Percentiles rank a stretch among this genome's conserved stretches.
Conservation (phyloP, 257 asterid genomes). For the Lantana camara region DNA sequence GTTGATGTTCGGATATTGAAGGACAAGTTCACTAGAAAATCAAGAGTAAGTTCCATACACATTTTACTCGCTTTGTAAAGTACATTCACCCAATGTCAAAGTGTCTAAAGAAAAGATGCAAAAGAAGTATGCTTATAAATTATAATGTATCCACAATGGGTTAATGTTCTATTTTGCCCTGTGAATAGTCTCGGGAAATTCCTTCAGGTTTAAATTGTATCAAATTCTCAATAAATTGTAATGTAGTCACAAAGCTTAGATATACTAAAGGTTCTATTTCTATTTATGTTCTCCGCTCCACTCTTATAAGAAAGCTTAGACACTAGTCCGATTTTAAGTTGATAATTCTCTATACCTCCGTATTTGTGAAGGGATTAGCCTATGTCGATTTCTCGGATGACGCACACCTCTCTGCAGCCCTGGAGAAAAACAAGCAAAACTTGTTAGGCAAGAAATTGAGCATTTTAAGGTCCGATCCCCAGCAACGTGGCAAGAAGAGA, state of each 20-base stretch:
- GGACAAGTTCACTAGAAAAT: slow-evolving; percentile 76
- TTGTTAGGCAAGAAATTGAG: slow-evolving; percentile 72
- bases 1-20: slow-evolving; percentile 72
- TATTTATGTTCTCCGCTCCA: no score
- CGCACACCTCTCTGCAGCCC: slow-evolving; percentile 74
- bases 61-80: slow-evolving; percentile 19
- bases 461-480: slow-evolving; percentile 75
- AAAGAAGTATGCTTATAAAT: neutral
- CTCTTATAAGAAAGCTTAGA: no score
- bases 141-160: neutral
- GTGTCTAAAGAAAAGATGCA: neutral
- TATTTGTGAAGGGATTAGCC: slow-evolving; percentile 75
- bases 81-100: slow-evolving; percentile 11
- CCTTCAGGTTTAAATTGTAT: neutral
- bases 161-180: neutral
- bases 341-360: no score
- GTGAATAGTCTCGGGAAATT: neutral
- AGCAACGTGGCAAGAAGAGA: slow-evolving; percentile 56
- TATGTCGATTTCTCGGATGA: slow-evolving; percentile 91
- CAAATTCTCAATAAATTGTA: neutral
- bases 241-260: neutral
- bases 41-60: slow-evolving; percentile 65
- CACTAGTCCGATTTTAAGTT: no score
- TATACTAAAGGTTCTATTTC: neutral
- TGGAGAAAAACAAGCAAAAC: slow-evolving; percentile 67